Evolutionary conservation across 164 flowering plant species (phyloP), one percentile per base, ranked within the genome.

Genomic region (Dillenia turbinata): DNA sequence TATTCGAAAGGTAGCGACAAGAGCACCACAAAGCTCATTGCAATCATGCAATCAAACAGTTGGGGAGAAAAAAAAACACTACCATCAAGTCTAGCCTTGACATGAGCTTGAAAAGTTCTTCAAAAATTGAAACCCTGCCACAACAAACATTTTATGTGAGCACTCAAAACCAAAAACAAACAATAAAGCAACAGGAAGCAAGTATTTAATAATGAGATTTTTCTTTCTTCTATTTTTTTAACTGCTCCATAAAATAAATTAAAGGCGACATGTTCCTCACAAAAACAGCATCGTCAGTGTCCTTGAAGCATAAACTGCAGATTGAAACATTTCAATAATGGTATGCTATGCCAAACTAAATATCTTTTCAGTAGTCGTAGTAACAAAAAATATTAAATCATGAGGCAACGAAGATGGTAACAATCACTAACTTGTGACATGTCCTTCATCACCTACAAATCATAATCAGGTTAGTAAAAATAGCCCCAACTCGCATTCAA

Each of bases 51-150:
- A 17, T 40, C 45, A 47, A 45, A 55, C 16, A 7, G 44, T 12
- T 56, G 17, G 19, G 66, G 56, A 61, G 47, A 56, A n/a, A 66
- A 59, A 17, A 52, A 49, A 71, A 16, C 83, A 76, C 69, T n/a
- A 90, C 97, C 84, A 66, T 73, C 62, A 84, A 67, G 57, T 81
- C 69, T 19, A 88, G 72, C 56, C 56, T 73, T 49, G 79, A 65
- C 88, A 83, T 88, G 50, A 93, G 91, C 79, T 70, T 77, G 59
- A 40, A 64, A 57, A 88, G 74, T 68, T 87, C 96, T 54, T 83
- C 82, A 69, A 78, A 71, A 68, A 87, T 66, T 19, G 78, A 74
- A 54, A 55, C 58, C 82, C 93, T 91, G 87, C 43, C 50, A 77
- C 46, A 54, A 46, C 22, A 70, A 50, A 65, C 19, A 52, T 43